Conservation (phyloP, 805 yeast genomes). For the Metschnikowia continentalis region DNA sequence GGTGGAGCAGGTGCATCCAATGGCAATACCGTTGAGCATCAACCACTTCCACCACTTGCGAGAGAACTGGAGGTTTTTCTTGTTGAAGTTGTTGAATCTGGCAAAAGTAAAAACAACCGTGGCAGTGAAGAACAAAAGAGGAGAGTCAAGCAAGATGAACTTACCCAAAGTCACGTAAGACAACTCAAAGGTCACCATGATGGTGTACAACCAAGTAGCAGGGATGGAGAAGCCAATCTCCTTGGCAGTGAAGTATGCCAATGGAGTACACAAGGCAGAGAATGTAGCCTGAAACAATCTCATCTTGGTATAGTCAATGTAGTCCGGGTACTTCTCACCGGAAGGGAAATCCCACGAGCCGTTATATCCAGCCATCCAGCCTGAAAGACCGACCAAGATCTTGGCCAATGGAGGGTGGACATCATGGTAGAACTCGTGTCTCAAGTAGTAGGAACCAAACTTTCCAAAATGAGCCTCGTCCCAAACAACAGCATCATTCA, state of each 20-base stretch:
- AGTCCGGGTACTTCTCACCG: conserved; percentile 61
- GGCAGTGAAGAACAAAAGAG: conserved; percentile 83
- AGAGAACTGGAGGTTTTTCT: conserved; percentile 46
- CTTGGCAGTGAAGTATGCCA: conserved; percentile 51
- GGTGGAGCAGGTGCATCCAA: conserved; percentile 89
- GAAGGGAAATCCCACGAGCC: conserved; percentile 72
- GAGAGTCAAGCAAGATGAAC: conserved; percentile 87
- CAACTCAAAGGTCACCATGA: conserved; percentile 78
- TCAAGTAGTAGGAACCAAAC: conserved; percentile 86
- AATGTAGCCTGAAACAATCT: conserved; percentile 68
- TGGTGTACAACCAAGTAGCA: conserved; percentile 72
- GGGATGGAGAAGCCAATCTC: conserved; percentile 67
- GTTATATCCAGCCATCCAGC: conserved; percentile 80
- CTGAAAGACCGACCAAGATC: conserved; percentile 84
- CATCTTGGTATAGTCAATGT: conserved; percentile 59
- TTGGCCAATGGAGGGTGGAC: conserved; percentile 98
- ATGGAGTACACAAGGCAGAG: conserved; percentile 62
- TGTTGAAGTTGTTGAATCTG: conserved; percentile 62
- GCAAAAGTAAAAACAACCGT: conserved; percentile 73
- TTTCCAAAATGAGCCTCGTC: conserved; percentile 98
- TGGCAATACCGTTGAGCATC: conserved; percentile 71
- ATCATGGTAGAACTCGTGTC: conserved; percentile 88
- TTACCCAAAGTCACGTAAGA: conserved; percentile 82
- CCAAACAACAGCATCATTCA: conserved; percentile 70
- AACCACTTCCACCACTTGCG: conserved; percentile 95